Conservation (phyloP, 163 green algal species). For the Volvox carteri region DNA sequence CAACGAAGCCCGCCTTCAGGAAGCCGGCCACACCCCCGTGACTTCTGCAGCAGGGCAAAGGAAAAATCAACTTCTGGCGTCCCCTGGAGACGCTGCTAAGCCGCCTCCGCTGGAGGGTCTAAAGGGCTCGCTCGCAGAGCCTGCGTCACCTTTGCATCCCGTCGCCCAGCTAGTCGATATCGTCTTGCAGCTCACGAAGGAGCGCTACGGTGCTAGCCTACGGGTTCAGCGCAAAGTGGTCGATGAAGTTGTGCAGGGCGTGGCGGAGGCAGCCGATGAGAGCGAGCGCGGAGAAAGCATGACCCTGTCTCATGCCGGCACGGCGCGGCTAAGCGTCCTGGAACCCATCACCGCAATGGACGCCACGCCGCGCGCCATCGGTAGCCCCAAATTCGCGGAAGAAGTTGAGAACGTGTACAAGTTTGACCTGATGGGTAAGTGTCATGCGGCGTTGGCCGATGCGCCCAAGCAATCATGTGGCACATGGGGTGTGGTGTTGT, state of each 20-base stretch:
- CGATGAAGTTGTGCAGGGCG: constrained; percentile 30
- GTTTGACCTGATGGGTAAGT: constrained; percentile 50
- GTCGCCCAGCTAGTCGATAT: neutral
- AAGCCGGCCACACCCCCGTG: neutral
- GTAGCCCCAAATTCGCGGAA: neutral
- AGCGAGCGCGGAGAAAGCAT: constrained; percentile 21
- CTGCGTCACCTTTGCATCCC: neutral
- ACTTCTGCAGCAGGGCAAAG: neutral
- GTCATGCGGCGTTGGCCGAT: neutral
- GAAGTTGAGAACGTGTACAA: constrained; percentile 42
- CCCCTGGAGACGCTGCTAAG: neutral
- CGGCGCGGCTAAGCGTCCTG: neutral
- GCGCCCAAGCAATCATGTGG: neutral
- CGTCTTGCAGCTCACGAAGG: constrained; percentile 12
- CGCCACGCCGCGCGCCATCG: neutral
- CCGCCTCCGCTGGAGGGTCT: neutral
- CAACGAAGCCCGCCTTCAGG: neutral
- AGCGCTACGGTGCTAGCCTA: constrained; percentile 10
- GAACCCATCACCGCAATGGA: neutral
- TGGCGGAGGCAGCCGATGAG: constrained; percentile 10
- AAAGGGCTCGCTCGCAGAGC: neutral
- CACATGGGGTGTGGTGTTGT: no score
- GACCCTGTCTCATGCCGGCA: neutral
- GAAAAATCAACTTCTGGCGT: neutral
- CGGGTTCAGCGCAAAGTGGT: neutral